These are phyloP conservation scores for Raffaelea deltoideospora DNA, from an alignment of 2,329 filamentous ascomycete species.

Conservation along the genomic window DNA sequence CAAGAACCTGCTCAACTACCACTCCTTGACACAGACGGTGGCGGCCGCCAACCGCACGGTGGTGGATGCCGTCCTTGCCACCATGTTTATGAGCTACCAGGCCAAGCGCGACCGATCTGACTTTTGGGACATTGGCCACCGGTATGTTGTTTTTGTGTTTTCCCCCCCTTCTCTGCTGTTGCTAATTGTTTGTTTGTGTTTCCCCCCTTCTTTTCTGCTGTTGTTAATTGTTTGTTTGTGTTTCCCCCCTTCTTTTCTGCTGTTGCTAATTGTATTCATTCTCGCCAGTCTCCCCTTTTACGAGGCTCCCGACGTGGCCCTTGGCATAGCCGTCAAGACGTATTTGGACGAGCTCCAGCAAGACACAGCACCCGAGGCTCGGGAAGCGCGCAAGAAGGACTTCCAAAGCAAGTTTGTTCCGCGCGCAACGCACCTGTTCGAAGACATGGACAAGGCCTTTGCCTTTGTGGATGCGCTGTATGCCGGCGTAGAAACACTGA, in stretches of 20 bases:
- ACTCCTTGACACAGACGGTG: constrained; percentile 66
- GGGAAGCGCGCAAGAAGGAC: constrained; percentile 24
- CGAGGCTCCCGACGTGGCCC: constrained; percentile 51
- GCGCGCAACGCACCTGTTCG: constrained; percentile 39
- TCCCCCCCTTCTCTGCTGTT: constrained; percentile 1
- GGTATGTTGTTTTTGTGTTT: constrained; percentile 32
- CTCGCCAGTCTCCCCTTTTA: constrained; percentile 9
- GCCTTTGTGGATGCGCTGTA: constrained; percentile 43
- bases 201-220: constrained; percentile 1
- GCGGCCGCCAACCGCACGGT: constrained; percentile 69
- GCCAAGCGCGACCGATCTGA: constrained; percentile 55
- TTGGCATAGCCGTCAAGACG: constrained; percentile 68
- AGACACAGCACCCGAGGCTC: constrained; percentile 31
- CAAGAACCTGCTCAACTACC: constrained; percentile 75
- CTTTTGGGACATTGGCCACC: constrained; percentile 52
- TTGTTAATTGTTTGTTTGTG: neutral
- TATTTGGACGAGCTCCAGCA: constrained; percentile 48
- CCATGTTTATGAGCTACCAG: constrained; percentile 69
- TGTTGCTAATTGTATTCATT: constrained; percentile 4
- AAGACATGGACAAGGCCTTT: constrained; percentile 42
- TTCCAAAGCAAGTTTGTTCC: constrained; percentile 43
- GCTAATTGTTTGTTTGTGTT: neutral
- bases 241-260: neutral
- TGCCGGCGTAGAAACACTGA: constrained; percentile 39
- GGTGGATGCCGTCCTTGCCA: constrained; percentile 65